Evolutionary conservation across 331 rosid genomes (phyloP).

Genomic region (Malus hybrid): DNA sequence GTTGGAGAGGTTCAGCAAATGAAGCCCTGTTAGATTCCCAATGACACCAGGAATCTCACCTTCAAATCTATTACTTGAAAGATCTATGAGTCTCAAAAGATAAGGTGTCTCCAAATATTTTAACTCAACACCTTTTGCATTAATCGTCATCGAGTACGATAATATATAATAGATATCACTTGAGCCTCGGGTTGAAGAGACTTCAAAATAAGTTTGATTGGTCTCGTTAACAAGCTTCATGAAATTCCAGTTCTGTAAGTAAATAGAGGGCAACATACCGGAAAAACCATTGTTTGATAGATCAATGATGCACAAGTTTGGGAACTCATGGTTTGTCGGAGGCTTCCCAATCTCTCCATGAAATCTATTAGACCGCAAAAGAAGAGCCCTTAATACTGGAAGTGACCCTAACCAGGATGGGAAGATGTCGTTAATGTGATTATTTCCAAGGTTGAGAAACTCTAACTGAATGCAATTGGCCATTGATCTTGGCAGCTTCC

Average conservation of each 20-base stretch:
- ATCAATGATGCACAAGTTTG: too few species aligned
- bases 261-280: too few species aligned
- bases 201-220: too few species aligned
- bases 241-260: too few species aligned
- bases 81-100: not conserved
- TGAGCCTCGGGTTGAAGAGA: too few species aligned
- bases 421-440: not conserved
- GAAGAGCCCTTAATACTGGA: too few species aligned
- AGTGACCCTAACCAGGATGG: not conserved
- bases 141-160: not conserved
- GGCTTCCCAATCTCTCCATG: too few species aligned
- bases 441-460: not conserved
- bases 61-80: slow-evolving; percentile 5
- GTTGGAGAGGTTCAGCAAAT: not conserved
- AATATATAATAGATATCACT: too few species aligned
- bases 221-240: too few species aligned
- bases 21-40: not conserved
- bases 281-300: too few species aligned
- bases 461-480: not conserved
- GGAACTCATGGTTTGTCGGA: too few species aligned
- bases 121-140: not conserved
- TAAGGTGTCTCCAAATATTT: not conserved
- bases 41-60: slow-evolving; percentile 1
- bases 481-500: not conserved
- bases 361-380: too few species aligned